Conservation (phyloP, 192 early-diverging fungal genomes). For the Umbelopsis sp. region DNA sequence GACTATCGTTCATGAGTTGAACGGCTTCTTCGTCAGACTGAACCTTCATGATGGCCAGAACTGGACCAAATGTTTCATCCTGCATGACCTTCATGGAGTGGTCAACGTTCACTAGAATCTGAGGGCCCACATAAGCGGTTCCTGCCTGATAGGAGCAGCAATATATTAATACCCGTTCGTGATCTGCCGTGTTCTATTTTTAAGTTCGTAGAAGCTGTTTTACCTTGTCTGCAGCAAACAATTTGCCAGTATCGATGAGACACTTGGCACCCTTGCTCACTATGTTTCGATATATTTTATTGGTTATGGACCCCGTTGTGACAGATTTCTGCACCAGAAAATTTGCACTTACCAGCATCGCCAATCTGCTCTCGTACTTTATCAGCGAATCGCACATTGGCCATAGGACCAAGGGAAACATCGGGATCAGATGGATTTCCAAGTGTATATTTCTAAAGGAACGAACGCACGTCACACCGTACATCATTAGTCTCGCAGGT, state of each 20-base stretch:
- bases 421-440: slow-evolving; percentile 65
- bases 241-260: slow-evolving; percentile 55
- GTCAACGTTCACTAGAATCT: slow-evolving; percentile 73
- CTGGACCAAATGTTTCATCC: slow-evolving; percentile 86
- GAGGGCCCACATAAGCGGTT: slow-evolving; percentile 75
- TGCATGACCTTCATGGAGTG: slow-evolving; percentile 78
- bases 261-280: slow-evolving; percentile 67
- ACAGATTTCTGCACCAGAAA: neutral
- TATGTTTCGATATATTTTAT: slow-evolving; percentile 16
- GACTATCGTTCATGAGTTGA: slow-evolving; percentile 77
- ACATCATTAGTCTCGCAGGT: neutral
- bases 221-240: slow-evolving; percentile 62
- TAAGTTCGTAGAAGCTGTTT: neutral
- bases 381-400: slow-evolving; percentile 66
- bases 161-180: neutral
- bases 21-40: slow-evolving; percentile 75
- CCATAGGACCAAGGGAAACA: slow-evolving; percentile 78
- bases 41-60: slow-evolving; percentile 77
- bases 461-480: neutral
- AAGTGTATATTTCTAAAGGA: slow-evolving; percentile 59
- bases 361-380: slow-evolving; percentile 67
- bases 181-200: too few relatives aligned
- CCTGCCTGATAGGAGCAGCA: slow-evolving; percentile 36
- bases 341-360: slow-evolving; percentile 57
- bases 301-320: neutral